phyloP scores from a whole-genome alignment of 2,329 filamentous ascomycete species.

The Aspergillus ochraceoroseus region DNA sequence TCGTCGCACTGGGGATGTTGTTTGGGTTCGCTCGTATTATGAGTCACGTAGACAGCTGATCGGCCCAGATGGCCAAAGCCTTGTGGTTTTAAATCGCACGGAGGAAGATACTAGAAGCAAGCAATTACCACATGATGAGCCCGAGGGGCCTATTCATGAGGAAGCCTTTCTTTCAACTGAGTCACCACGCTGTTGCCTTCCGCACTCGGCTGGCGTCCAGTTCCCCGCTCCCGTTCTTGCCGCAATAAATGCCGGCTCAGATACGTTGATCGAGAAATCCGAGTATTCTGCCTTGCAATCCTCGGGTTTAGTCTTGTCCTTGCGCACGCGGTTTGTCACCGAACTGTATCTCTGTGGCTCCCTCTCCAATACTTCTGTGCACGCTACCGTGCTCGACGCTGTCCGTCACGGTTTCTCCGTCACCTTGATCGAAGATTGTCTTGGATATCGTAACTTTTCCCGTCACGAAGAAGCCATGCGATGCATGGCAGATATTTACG shows the following conservation, averaged over 20 bases:
- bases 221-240: constrained; percentile 49
- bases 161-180: constrained; percentile 43
- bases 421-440: constrained; percentile 80
- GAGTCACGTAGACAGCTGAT: constrained; percentile 56
- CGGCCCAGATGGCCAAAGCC: constrained; percentile 47
- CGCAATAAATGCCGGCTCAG: constrained; percentile 48
- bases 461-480: constrained; percentile 67
- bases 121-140: constrained; percentile 18
- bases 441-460: constrained; percentile 67
- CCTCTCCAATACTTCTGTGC: constrained; percentile 80
- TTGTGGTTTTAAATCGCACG: constrained; percentile 41
- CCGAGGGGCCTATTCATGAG: constrained; percentile 30
- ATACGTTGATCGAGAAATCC: constrained; percentile 61
- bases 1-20: constrained; percentile 65
- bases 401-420: constrained; percentile 83
- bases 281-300: constrained; percentile 84
- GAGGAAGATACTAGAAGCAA: constrained; percentile 27
- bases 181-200: constrained; percentile 37
- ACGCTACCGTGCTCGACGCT: constrained; percentile 86
- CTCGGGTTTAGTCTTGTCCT: constrained; percentile 65
- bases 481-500: constrained; percentile 68
- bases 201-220: constrained; percentile 44
- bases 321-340: constrained; percentile 82
- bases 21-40: constrained; percentile 80
- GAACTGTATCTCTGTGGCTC: constrained; percentile 86